Conservation (phyloP, 768 basidiomycete genomes). For the Gloeostereum incarnatum region DNA sequence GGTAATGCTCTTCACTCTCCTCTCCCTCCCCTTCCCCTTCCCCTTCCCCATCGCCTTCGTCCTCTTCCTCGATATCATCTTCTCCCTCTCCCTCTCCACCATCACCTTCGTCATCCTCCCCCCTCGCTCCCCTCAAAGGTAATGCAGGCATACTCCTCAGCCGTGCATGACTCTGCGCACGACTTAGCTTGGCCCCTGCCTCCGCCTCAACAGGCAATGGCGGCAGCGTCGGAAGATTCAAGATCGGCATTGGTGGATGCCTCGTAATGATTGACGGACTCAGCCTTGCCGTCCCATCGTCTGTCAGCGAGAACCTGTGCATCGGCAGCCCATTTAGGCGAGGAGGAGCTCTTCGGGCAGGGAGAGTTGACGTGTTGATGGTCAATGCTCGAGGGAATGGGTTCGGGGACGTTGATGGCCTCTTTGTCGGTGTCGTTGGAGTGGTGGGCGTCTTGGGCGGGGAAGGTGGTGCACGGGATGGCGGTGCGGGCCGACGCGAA, state of each 20-base stretch:
- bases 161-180: slow-evolving; percentile 16
- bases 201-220: slow-evolving; percentile 2
- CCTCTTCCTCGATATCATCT: slow-evolving; percentile 23
- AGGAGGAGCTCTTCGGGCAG: too few species aligned
- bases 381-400: too few species aligned
- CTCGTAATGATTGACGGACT: slow-evolving; percentile 36
- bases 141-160: slow-evolving; percentile 49
- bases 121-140: slow-evolving; percentile 21
- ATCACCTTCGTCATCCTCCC: slow-evolving; percentile 16
- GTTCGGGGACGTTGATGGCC: too few species aligned
- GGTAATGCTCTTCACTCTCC: slow-evolving; percentile 13
- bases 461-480: too few species aligned
- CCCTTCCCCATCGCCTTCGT: slow-evolving; percentile 22
- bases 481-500: too few species aligned
- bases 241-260: slow-evolving; percentile 33
- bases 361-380: too few species aligned
- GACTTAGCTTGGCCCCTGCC: background rate
- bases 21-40: slow-evolving; percentile 24
- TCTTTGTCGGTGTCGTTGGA: too few species aligned
- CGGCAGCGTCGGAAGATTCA: slow-evolving; percentile 41
- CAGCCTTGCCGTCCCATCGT: slow-evolving; percentile 27
- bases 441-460: too few species aligned
- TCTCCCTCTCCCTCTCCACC: slow-evolving; percentile 17
- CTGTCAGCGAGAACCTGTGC: too few species aligned
- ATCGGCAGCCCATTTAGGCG: too few species aligned